Evolutionary conservation across 2,329 filamentous ascomycete genomes (phyloP), one percentile per base, ranked within the genome.

Genomic region (Pyricularia sp.): DNA sequence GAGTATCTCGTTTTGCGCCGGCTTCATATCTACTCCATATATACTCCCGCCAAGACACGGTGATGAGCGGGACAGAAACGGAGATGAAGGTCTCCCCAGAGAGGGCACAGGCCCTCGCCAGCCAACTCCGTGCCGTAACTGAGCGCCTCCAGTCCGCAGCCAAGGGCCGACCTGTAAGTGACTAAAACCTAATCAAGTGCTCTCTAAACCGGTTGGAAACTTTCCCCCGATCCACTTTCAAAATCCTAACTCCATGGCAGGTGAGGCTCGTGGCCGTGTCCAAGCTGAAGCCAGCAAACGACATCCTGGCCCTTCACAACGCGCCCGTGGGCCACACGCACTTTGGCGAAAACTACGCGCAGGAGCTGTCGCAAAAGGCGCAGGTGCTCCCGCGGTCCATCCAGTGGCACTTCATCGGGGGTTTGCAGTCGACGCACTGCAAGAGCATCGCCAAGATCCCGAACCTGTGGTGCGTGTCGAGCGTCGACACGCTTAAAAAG

Each of bases 331-430:
- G 78, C 1, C 90, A 93, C 65, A 70, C 81, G 22, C 91, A 99
- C 77, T 97, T 97, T 75, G 94, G 94, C 71, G 94, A 99, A 78
- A 99, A 99, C 80, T 99, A 99, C 78, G 83, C 89, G 4, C 90
- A 93, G 76, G 94, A 99, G 76, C 84, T 99, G 64, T 82, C 83
- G 66, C 89, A 96, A 74, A 99, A 99, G 76, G 88, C 91, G 1
- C 82, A 84, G 44, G 74, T 96, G 24, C 83, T 99, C 12, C 93
- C 94, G 0, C 78, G 78, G 60, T 83, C 82, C 40, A 89, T 99
- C 69, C 83, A 83, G 71, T 99, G 94, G 94, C 94, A 99, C 76
- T 97, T 97, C 76, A 99, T 97, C 74, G 94, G 94, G 53, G 91
- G 90, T 0, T 78, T 99, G 53, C 94, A 99, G 77, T 93, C 90